Evolutionary conservation across 306 rosid species (phyloP).

Genomic region (Acacia confusa): DNA sequence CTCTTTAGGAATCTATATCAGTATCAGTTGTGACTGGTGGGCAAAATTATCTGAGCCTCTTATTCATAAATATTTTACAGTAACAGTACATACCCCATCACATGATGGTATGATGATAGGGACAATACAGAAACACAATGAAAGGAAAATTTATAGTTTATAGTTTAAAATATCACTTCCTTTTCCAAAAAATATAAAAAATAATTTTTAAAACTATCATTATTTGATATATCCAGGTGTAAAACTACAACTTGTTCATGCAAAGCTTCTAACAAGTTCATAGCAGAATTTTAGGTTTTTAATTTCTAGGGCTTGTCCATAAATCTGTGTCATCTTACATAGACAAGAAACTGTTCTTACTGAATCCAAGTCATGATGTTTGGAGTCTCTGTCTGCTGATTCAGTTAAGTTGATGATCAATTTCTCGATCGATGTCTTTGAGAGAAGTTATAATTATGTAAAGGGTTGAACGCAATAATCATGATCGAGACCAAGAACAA

Average conservation of each 20-base stretch:
- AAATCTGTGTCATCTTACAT: background rate
- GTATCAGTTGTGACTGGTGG: slow-evolving; percentile 5
- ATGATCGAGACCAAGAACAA: slow-evolving; percentile 7
- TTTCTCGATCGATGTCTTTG: background rate
- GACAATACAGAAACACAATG: background rate
- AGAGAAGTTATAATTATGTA: background rate
- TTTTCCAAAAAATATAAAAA: background rate
- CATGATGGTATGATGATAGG: background rate
- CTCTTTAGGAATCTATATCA: slow-evolving; percentile 21
- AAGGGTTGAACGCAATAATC: slow-evolving; percentile 9
- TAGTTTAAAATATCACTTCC: background rate
- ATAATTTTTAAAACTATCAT: background rate
- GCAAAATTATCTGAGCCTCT: slow-evolving; percentile 13
- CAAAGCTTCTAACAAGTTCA: too few species aligned
- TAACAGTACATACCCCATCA: background rate
- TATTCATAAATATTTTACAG: slow-evolving; percentile 9
- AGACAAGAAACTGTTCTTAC: background rate
- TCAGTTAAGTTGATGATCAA: background rate
- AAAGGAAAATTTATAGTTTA: background rate
- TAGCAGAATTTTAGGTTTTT: too few species aligned
- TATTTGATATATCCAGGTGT: background rate
- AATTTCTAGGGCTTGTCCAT: background rate
- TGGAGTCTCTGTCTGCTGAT: background rate
- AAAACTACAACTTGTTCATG: background rate
- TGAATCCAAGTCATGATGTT: background rate